Conservation (phyloP, 352 stramenopile species). For the Nothophytophthora sp. region DNA sequence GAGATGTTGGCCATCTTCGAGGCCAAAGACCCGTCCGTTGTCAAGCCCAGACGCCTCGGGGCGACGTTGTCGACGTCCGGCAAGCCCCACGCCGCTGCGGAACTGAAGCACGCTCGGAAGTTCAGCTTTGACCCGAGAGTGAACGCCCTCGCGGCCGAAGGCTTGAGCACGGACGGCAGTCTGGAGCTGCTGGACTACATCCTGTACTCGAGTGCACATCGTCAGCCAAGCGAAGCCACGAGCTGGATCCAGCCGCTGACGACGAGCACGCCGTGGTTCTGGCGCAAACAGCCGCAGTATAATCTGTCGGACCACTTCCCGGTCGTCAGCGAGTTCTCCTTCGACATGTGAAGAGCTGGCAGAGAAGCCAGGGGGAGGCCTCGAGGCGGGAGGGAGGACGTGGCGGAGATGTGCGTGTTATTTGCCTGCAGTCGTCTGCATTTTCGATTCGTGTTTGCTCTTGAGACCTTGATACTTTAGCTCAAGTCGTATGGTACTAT, state of each 20-base stretch:
- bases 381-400: too few relatives aligned
- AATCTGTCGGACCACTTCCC: constrained; percentile 84
- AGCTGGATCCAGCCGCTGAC: constrained; percentile 70
- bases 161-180: constrained; percentile 72
- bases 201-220: constrained; percentile 56
- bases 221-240: constrained; percentile 48
- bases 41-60: constrained; percentile 16
- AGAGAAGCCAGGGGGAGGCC: too few relatives aligned
- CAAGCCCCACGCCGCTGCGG: constrained; percentile 21
- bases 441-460: too few relatives aligned
- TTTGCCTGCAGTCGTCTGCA: constrained; percentile 18
- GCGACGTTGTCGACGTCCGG: constrained; percentile 18
- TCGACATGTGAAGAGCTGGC: constrained; percentile 56
- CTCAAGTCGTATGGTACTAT: too few relatives aligned
- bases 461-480: constrained; percentile 38
- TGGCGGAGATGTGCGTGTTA: constrained; percentile 23
- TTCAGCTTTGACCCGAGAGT: constrained; percentile 76
- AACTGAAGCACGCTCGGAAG: constrained; percentile 43
- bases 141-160: constrained; percentile 65
- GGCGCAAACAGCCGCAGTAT: constrained; percentile 59
- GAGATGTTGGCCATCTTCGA: constrained; percentile 77
- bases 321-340: constrained; percentile 68
- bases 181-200: constrained; percentile 78
- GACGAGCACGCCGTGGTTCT: constrained; percentile 52
- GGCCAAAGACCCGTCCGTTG: constrained; percentile 44